phyloP scores from a whole-genome alignment of 2,329 filamentous ascomycete species.

The Calcarisporium arbuscula region DNA sequence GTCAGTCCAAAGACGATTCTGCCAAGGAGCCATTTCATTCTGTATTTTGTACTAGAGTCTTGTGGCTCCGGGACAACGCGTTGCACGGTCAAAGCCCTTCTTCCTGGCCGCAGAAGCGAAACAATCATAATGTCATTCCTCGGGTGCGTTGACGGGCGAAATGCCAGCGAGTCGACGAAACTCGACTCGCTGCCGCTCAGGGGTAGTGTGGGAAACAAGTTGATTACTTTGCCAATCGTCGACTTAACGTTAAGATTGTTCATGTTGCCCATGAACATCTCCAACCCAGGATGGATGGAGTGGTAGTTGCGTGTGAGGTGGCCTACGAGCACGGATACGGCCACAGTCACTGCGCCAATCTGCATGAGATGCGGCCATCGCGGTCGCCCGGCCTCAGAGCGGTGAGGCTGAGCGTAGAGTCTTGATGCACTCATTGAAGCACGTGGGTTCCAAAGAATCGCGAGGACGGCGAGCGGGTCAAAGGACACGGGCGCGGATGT shows the following conservation, averaged over 20 bases:
- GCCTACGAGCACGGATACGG: constrained; percentile 2
- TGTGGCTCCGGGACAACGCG: background rate
- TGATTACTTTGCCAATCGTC: constrained; percentile 2
- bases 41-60: background rate
- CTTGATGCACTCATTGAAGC: constrained; percentile 2
- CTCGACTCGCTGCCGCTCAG: constrained; percentile 1
- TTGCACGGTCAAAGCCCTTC: background rate
- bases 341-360: constrained; percentile 2
- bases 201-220: constrained; percentile 2
- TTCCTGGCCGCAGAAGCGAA: constrained; percentile 1
- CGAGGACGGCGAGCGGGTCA: constrained; percentile 4
- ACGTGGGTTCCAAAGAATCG: constrained; percentile 5
- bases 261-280: constrained; percentile 2
- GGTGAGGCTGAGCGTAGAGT: constrained; percentile 3
- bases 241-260: constrained; percentile 3
- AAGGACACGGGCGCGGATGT: background rate
- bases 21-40: background rate
- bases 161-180: constrained; percentile 1
- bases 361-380: constrained; percentile 6
- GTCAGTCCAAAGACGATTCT: constrained; percentile 1
- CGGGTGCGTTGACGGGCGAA: constrained; percentile 1
- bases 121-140: constrained; percentile 3
- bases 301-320: constrained; percentile 3
- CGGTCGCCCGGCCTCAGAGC: background rate
- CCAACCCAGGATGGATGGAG: constrained; percentile 2